phyloP scores from a whole-genome alignment of 192 early-diverging fungal genomes.

The Oehlia diaphana region DNA sequence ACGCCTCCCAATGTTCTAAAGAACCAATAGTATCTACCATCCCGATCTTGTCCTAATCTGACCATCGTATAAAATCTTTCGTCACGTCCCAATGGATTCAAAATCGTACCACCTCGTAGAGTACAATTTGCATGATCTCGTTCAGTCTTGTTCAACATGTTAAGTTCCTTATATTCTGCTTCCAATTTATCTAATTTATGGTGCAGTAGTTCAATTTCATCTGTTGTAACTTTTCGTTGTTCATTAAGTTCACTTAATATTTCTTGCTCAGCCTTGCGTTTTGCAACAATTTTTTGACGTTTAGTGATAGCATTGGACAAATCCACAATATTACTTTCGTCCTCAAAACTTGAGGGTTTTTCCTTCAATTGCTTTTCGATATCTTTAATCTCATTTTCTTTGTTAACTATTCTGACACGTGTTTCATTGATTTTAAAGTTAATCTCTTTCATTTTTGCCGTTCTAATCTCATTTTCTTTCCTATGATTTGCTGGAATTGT shows the following conservation, averaged over 20 bases:
- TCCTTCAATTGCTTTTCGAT: not conserved
- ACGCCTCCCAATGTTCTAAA: not conserved
- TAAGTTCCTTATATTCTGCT: not conserved
- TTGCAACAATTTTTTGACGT: not conserved
- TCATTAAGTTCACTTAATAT: not conserved
- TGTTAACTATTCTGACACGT: not conserved
- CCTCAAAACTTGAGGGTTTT: not conserved
- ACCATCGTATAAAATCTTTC: not conserved
- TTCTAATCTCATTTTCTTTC: not conserved
- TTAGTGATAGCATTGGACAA: not conserved
- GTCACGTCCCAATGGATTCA: not conserved
- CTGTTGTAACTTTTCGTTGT: not conserved
- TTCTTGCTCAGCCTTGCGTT: not conserved
- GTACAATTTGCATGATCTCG: not conserved
- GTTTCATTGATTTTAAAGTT: not conserved
- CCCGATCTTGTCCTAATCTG: not conserved
- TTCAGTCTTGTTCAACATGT: not conserved
- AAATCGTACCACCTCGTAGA: not conserved
- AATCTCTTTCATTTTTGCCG: not conserved
- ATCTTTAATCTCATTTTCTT: not conserved
- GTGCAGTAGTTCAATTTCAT: not conserved
- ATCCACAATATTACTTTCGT: not conserved
- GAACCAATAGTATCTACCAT: slow-evolving; percentile 7
- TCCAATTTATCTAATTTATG: not conserved
- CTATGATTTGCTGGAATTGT: not conserved